Conservation (phyloP, 1,284 basidiomycete genomes). For the Apiotrichum sp. region DNA sequence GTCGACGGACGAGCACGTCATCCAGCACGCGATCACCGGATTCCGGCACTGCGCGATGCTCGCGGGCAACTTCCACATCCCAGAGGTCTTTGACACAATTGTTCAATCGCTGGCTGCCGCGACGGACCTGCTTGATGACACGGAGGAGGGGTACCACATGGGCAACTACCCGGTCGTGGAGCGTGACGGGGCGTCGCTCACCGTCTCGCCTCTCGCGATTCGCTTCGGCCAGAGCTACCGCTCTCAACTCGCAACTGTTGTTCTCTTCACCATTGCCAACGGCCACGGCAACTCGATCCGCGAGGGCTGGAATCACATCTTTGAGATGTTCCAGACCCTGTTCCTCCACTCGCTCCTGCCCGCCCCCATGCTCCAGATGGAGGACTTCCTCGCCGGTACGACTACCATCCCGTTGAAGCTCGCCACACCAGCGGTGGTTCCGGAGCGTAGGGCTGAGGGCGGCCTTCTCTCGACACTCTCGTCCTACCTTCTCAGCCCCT, state of each 20-base stretch:
- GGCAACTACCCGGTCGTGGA: conserved; percentile 85
- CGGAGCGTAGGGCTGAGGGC: conserved; percentile 66
- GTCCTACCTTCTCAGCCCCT: conserved; percentile 94
- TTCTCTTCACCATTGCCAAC: conserved; percentile 96
- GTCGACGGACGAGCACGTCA: conserved; percentile 85
- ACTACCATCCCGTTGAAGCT: conserved; percentile 82
- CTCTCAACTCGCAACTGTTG: conserved; percentile 92
- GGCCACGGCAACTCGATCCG: conserved; percentile 91
- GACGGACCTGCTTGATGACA: conserved; percentile 71
- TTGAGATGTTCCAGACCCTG: conserved; percentile 96
- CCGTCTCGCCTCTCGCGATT: conserved; percentile 85
- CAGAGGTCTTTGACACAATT: conserved; percentile 95
- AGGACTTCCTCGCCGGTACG: conserved; percentile 85
- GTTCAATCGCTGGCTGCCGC: conserved; percentile 86
- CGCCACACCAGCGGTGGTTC: conserved; percentile 58
- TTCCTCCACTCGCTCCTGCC: conserved; percentile 91
- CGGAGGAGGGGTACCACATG: conserved; percentile 59
- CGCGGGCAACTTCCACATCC: conserved; percentile 79
- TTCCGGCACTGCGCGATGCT: conserved; percentile 94
- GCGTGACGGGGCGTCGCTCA: conserved; percentile 81
- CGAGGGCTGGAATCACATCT: conserved; percentile 92
- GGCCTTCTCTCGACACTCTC: conserved; percentile 90
- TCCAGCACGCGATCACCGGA: conserved; percentile 88
- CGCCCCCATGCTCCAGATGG: conserved; percentile 84
- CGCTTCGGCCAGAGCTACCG: conserved; percentile 94